Base-by-base conservation (phyloP, 345 rosid genomes). In the Corymbia maculata region DNA sequence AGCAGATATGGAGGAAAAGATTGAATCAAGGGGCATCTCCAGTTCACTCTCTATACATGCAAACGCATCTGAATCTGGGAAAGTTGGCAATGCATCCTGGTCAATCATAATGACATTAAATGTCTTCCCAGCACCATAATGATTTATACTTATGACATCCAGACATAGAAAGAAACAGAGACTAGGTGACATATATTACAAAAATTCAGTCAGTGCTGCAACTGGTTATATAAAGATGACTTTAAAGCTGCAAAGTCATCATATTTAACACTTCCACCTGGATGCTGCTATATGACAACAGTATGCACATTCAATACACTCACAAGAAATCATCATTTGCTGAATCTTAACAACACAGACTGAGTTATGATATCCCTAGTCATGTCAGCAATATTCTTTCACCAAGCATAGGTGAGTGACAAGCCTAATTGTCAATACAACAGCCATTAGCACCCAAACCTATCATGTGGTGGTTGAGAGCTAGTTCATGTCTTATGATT, bases 81-180 rank as follows among this genome's bases (percentile, higher is more conserved):
- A 96, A 28, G 99, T 96, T 12, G 99, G 99, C 92, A 96, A 91
- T 53, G 96, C 93, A 92, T 96, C 98, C 99, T 98, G 94, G 87
- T 92, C 85, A 88, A 87, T 88, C 47, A 75, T 45, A 45, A 86
- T 82, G 22, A 64, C 68, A 47, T 88, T 32, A 87, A 86, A 22
- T 24, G 36, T 19, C 30, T 55, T 85, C 87, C 51, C 66, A 61
- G 80, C 42, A 16, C 42, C 50, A 57, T 75, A 21, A 75, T 42
- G 49, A 28, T 13, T 30, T 24, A 66, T 42, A 66, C 4, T 51
- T 32, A 51, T 4, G 3, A 53, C 47, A 51, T 21, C 61, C 14
- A 75, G 49, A 42, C 84, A 42, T 21, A 42, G 45, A 42, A 75
- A 75, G 49, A 75, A 19, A 42, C 24, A 19, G 4, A 75, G 49